Evolutionary conservation across 2,329 filamentous ascomycete genomes (phyloP).

Genomic region (Curvularia verruculosa): DNA sequence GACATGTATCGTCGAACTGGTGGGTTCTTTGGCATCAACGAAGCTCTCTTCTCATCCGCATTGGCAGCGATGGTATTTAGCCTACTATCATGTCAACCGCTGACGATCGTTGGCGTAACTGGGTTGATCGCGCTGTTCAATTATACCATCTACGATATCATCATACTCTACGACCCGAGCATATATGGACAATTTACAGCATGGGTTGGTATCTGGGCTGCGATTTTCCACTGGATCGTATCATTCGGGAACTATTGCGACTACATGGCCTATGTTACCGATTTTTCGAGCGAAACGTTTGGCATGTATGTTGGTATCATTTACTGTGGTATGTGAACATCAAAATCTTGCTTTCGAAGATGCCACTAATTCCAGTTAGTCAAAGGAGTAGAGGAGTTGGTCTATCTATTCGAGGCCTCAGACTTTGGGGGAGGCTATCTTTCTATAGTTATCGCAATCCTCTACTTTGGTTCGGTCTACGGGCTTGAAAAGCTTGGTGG

Average conservation of each 20-base stretch:
- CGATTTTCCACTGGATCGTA: conserved; percentile 63
- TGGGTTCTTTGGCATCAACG: conserved; percentile 63
- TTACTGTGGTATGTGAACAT: conserved; percentile 54
- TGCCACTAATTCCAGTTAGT: conserved; percentile 41
- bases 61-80: conserved; percentile 63
- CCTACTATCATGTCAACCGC: conserved; percentile 58
- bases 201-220: conserved; percentile 64
- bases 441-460: conserved; percentile 57
- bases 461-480: conserved; percentile 60
- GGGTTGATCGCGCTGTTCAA: conserved; percentile 60
- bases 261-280: conserved; percentile 65
- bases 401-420: conserved; percentile 56
- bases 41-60: conserved; percentile 61
- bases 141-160: conserved; percentile 65
- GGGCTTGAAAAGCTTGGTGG: conserved; percentile 57
- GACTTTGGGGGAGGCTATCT: conserved; percentile 55
- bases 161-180: conserved; percentile 55
- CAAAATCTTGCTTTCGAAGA: neutral
- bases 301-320: conserved; percentile 64
- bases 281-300: conserved; percentile 62
- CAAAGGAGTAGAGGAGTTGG: conserved; percentile 63
- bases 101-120: conserved; percentile 64
- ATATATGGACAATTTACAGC: conserved; percentile 62
- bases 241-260: conserved; percentile 61
- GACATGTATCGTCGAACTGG: conserved; percentile 64